Base-by-base conservation (phyloP, 2,329 filamentous ascomycete genomes). In the Fusarium buharicum region DNA sequence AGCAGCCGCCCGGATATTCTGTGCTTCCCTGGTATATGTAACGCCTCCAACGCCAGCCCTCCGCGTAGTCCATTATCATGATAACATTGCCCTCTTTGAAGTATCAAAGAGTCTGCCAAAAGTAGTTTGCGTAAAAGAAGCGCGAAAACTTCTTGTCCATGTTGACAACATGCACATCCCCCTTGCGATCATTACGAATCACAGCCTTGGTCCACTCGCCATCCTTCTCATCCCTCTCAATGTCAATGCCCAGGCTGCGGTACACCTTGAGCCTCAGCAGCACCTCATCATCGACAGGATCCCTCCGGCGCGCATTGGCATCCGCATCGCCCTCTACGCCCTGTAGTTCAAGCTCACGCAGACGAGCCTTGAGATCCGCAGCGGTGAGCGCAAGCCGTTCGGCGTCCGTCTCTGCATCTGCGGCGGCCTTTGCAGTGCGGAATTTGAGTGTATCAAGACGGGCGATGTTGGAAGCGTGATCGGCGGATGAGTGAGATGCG, bases 41-140 rank as follows among this genome's bases (percentile, higher is more conserved):
- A 67, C 64, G 61, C 64, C 64, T 30, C 38, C 50, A 57, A 57
- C 55, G 48, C 56, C 57, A 37, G 55, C 31, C 31, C 31, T 20
- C 30, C 30, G 47, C 17, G 14, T 36, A 41, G 45, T 56, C 16
- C 54, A 38, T 66, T 46, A 39, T 67, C 54, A 16, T 54, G 22
- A 44, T 43, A 52, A 53, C 30, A 37, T 51, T 37, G 12, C 17
- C 12, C n/a, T n/a, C 31, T 6, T 16, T 17, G 24, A 16, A 12
- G 1, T 16, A 20, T 69, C 57, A 96, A 75, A 97, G 82, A 27
- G 88, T 94, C 71, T 92, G 85, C 95, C 95, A 99, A 73, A 98
- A 96, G 75, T 96, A 96, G 71, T 97, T 96, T 18, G 93, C 92
- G 72, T 97, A 97, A 73, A 96, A 97, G 75, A 90, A 94, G 61